Evolutionary conservation across 805 yeast genomes (phyloP).

Genomic region (Ogataea saltuana): DNA sequence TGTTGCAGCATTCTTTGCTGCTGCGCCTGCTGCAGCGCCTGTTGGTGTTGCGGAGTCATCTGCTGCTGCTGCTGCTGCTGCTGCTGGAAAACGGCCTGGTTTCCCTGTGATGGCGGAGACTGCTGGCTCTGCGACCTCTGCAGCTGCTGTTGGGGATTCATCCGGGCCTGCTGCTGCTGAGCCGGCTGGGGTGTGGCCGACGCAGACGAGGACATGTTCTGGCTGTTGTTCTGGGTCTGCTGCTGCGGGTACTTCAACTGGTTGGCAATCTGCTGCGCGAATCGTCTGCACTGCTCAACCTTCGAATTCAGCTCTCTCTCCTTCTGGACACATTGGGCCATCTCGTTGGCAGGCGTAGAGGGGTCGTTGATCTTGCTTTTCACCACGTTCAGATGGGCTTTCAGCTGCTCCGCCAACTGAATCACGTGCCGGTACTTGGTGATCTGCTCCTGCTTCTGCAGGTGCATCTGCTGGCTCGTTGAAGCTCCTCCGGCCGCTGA

Average conservation of each 20-base stretch:
- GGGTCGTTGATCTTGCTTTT: conserved; percentile 48
- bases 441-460: conserved; percentile 33
- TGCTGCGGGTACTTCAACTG: conserved; percentile 37
- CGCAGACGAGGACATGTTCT: conserved; percentile 1
- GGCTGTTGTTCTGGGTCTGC: conserved; percentile 11
- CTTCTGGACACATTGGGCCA: conserved; percentile 47
- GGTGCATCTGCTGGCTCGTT: conserved; percentile 26
- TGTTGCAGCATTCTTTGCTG: conserved; percentile 30
- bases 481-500: conserved; percentile 11
- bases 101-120: conserved; percentile 14
- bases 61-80: conserved; percentile 19
- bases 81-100: conserved; percentile 8
- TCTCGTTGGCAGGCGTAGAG: conserved; percentile 45
- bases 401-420: conserved; percentile 49
- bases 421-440: conserved; percentile 45
- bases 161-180: conserved; percentile 16
- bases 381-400: conserved; percentile 50
- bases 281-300: conserved; percentile 47
- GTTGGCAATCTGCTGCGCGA: conserved; percentile 43
- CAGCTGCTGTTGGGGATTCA: conserved; percentile 7
- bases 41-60: conserved; percentile 25
- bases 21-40: conserved; percentile 20
- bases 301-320: conserved; percentile 48
- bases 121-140: conserved; percentile 13
- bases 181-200: conserved; percentile 7